Evolutionary conservation across 2,329 filamentous ascomycete genomes (phyloP).

Genomic region (Beauveria sp.): DNA sequence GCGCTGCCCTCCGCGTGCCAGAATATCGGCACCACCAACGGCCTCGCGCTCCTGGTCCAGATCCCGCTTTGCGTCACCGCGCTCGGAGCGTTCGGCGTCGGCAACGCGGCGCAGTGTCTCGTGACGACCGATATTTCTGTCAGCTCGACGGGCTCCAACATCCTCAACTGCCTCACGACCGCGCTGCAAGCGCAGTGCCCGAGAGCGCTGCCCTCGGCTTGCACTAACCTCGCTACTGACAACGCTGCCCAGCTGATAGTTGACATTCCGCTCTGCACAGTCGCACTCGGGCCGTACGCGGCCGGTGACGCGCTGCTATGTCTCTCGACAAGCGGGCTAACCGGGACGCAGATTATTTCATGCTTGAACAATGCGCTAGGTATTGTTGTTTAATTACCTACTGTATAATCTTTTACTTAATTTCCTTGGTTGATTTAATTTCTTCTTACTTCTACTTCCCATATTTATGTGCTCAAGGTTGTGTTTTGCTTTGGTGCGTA

Average conservation of each 20-base stretch:
- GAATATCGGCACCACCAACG: not conserved
- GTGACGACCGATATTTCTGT: not conserved
- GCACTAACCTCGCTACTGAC: not conserved
- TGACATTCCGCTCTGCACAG: constrained; percentile 1
- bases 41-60: not conserved
- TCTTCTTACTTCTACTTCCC: no score
- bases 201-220: not conserved
- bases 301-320: not conserved
- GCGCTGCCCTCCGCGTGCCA: not conserved
- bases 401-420: not conserved
- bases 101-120: constrained; percentile 5
- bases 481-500: no score
- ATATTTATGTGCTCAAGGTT: no score
- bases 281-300: constrained; percentile 1
- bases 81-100: not conserved
- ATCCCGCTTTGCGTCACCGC: not conserved
- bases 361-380: not conserved
- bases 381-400: not conserved
- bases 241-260: not conserved
- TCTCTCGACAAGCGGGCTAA: not conserved
- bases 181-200: not conserved
- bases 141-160: not conserved
- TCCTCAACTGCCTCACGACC: not conserved
- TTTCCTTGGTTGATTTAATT: not conserved
- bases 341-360: not conserved